Conservation (phyloP, 208 protist species). For the Trypanosomatidae sp. region DNA sequence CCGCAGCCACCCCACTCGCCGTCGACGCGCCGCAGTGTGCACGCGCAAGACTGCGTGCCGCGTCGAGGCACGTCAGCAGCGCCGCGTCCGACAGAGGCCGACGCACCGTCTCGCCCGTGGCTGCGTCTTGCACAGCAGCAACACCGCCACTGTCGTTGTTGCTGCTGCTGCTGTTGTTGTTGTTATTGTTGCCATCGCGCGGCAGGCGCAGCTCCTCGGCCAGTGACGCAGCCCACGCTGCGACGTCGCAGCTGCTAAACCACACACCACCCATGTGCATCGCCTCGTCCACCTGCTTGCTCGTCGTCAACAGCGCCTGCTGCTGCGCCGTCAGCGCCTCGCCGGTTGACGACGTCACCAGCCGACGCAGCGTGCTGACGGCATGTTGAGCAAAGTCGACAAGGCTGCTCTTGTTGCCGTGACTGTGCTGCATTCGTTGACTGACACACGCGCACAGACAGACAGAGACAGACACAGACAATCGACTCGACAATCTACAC, state of each 20-base stretch:
- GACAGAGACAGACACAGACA: not conserved
- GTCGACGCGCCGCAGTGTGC: too few species aligned
- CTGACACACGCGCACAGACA: not conserved
- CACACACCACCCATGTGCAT: conserved; percentile 15
- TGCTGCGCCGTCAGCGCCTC: conserved; percentile 24
- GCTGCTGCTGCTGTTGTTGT: too few species aligned
- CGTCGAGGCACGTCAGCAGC: conserved; percentile 31
- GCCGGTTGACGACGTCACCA: conserved; percentile 21
- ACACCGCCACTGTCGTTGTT: too few species aligned
- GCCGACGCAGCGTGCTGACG: conserved; percentile 31
- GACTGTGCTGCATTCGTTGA: conserved; percentile 1
- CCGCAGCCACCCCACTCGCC: too few species aligned
- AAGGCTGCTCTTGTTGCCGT: conserved; percentile 35
- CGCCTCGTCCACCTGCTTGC: conserved; percentile 28
- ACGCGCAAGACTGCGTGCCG: conserved; percentile 19
- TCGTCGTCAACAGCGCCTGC: conserved; percentile 30
- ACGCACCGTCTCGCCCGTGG: not conserved
- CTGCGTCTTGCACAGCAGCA: too few species aligned
- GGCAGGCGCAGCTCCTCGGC: conserved; percentile 18
- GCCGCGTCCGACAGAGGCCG: conserved; percentile 14
- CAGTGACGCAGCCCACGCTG: conserved; percentile 19
- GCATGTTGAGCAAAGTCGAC: conserved; percentile 47
- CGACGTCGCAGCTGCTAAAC: conserved; percentile 11
- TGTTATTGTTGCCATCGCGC: conserved; percentile 3
- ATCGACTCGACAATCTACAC: not conserved